Conservation (phyloP, 2,329 filamentous ascomycete genomes). For the Blastomyces parvus region DNA sequence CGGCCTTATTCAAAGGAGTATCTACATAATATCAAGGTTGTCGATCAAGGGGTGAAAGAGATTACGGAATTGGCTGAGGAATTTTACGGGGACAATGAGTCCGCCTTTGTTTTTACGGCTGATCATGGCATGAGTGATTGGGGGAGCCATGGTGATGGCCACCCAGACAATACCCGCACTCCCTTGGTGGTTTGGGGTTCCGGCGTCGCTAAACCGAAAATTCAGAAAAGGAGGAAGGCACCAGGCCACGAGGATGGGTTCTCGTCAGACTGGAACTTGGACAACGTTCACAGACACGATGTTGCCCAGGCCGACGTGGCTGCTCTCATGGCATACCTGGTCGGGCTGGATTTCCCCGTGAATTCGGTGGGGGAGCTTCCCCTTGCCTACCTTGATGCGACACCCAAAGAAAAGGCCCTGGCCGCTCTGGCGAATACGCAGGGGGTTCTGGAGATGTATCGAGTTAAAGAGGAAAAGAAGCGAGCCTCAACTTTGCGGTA, state of each 20-base stretch:
- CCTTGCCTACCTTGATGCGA: slow-evolving; percentile 66
- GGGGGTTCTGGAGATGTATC: slow-evolving; percentile 90
- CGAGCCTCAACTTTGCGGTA: slow-evolving; percentile 65
- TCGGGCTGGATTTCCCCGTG: slow-evolving; percentile 79
- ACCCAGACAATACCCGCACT: slow-evolving; percentile 93
- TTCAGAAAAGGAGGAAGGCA: slow-evolving; percentile 47
- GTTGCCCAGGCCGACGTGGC: slow-evolving; percentile 91
- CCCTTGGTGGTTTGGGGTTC: slow-evolving; percentile 90
- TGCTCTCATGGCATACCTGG: slow-evolving; percentile 87
- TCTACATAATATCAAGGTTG: slow-evolving; percentile 84
- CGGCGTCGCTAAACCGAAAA: slow-evolving; percentile 67
- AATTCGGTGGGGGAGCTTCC: slow-evolving; percentile 95
- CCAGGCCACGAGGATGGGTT: slow-evolving; percentile 80
- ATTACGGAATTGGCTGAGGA: slow-evolving; percentile 70
- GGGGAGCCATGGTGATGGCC: slow-evolving; percentile 97
- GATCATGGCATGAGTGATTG: slow-evolving; percentile 99
- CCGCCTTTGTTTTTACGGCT: slow-evolving; percentile 91
- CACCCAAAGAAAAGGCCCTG: slow-evolving; percentile 66
- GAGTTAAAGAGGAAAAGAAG: slow-evolving; percentile 83
- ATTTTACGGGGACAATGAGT: slow-evolving; percentile 77
- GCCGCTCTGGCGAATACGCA: slow-evolving; percentile 76
- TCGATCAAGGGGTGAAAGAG: slow-evolving; percentile 81
- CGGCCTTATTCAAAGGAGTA: slow-evolving; percentile 95
- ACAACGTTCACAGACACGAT: slow-evolving; percentile 74
- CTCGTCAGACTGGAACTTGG: slow-evolving; percentile 78